Conservation (phyloP, 169 alveolate species). For the Plasmodium billcollinsi region DNA sequence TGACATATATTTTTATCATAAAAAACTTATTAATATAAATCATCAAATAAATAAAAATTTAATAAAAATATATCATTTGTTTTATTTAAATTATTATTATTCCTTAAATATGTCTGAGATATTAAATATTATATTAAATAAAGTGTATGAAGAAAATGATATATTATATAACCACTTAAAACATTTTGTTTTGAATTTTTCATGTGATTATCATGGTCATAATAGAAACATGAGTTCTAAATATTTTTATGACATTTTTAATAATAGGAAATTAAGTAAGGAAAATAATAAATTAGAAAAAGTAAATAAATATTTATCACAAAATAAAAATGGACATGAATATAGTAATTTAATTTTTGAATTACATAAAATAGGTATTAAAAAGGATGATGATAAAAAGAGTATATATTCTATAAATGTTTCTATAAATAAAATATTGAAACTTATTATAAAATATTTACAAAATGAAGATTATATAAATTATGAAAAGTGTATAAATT, state of each 20-base stretch:
- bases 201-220: conserved; percentile 4
- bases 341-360: conserved; percentile 19
- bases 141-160: conserved; percentile 48
- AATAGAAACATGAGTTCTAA: neutral
- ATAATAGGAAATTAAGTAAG: neutral
- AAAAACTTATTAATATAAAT: conserved; percentile 56
- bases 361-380: conserved; percentile 7
- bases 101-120: conserved; percentile 38
- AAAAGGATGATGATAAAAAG: conserved; percentile 1
- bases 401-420: conserved; percentile 31
- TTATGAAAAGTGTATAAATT: conserved; percentile 52
- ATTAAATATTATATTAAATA: conserved; percentile 15
- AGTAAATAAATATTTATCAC: neutral
- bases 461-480: conserved; percentile 51
- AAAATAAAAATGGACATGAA: conserved; percentile 16
- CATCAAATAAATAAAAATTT: conserved; percentile 57
- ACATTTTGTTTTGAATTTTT: conserved; percentile 4
- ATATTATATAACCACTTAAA: conserved; percentile 14
- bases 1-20: conserved; percentile 64
- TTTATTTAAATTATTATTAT: conserved; percentile 35
- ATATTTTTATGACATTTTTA: neutral
- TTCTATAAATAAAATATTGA: conserved; percentile 58
- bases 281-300: neutral
- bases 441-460: conserved; percentile 61
- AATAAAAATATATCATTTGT: conserved; percentile 45